These are phyloP conservation scores for maize (Zea mays) DNA, from an alignment of 176 grass and related monocot species.

Conservation along the genomic window DNA sequence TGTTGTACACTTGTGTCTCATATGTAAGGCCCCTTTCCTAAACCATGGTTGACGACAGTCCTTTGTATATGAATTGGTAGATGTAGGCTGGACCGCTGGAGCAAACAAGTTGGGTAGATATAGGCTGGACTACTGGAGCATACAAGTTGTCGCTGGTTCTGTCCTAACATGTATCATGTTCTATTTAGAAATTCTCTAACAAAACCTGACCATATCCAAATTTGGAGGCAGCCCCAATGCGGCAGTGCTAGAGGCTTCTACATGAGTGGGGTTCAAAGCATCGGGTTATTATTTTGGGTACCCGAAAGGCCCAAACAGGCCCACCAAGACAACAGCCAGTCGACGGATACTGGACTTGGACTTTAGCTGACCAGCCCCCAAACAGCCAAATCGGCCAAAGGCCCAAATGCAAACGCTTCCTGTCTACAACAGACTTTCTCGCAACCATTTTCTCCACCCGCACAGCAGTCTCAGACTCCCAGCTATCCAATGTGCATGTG, in stretches of 20 bases:
- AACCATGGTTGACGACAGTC: not conserved
- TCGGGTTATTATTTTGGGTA: too few species aligned
- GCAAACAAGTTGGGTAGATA: not conserved
- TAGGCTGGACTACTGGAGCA: not conserved
- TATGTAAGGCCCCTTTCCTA: not conserved
- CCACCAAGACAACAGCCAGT: too few species aligned
- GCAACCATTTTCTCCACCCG: constrained; percentile 42
- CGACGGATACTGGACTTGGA: too few species aligned
- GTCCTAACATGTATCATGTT: constrained; percentile 20
- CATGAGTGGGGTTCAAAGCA: too few species aligned
- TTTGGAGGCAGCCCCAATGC: not conserved
- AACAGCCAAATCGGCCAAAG: too few species aligned
- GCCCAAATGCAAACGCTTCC: too few species aligned
- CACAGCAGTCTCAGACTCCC: constrained; percentile 35
- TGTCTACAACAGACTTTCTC: constrained; percentile 47
- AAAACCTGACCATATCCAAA: not conserved
- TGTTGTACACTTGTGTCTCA: not conserved
- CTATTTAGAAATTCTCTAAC: constrained; percentile 20
- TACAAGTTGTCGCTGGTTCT: constrained; percentile 20
- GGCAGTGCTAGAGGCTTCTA: too few species aligned
- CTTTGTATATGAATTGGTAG: constrained; percentile 24
- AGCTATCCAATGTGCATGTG: constrained; percentile 28
- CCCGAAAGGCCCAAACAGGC: too few species aligned
- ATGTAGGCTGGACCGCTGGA: constrained; percentile 15
- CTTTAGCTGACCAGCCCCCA: too few species aligned